These are phyloP conservation scores for Nepenthes alata DNA, from an alignment of 179 eudicot species.

Conservation along the genomic window DNA sequence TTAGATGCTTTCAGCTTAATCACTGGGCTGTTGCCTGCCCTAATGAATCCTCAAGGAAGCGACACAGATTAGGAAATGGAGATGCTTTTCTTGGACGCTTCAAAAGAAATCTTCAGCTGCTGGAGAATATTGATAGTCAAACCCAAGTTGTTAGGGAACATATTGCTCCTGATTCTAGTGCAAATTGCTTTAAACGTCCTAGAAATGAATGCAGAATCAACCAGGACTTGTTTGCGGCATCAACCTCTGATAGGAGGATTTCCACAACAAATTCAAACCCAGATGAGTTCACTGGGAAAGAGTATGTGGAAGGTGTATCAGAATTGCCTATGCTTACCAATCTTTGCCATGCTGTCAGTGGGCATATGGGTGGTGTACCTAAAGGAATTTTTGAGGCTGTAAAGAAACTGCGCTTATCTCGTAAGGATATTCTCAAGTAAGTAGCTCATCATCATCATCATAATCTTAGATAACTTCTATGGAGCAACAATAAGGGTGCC, in stretches of 20 bases:
- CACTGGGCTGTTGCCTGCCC: slow-evolving; percentile 43
- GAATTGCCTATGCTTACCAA: slow-evolving; percentile 5
- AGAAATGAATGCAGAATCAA: neutral
- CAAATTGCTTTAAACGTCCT: neutral
- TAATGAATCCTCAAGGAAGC: slow-evolving; percentile 8
- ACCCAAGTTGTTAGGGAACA: neutral
- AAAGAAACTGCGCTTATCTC: slow-evolving; percentile 41
- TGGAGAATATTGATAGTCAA: neutral
- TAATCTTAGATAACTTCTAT: neutral
- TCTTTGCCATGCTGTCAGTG: slow-evolving; percentile 1
- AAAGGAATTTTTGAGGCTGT: slow-evolving; percentile 35
- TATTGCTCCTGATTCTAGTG: neutral
- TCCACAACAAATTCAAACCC: neutral
- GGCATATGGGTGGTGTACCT: slow-evolving; percentile 13
- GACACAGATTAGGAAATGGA: neutral
- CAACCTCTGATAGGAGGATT: neutral
- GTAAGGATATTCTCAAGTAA: slow-evolving; percentile 43
- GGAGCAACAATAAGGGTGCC: neutral
- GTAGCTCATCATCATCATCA: slow-evolving; percentile 2
- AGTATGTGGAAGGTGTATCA: slow-evolving; percentile 4
- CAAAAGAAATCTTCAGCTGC: slow-evolving; percentile 1
- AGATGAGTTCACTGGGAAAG: slow-evolving; percentile 5
- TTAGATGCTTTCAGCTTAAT: slow-evolving; percentile 27
- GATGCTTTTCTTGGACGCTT: neutral
- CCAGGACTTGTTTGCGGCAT: neutral